Evolutionary conservation across 169 alveolate species (phyloP), one percentile per base, ranked within the genome.

Genomic region (Neospora caninum): DNA sequence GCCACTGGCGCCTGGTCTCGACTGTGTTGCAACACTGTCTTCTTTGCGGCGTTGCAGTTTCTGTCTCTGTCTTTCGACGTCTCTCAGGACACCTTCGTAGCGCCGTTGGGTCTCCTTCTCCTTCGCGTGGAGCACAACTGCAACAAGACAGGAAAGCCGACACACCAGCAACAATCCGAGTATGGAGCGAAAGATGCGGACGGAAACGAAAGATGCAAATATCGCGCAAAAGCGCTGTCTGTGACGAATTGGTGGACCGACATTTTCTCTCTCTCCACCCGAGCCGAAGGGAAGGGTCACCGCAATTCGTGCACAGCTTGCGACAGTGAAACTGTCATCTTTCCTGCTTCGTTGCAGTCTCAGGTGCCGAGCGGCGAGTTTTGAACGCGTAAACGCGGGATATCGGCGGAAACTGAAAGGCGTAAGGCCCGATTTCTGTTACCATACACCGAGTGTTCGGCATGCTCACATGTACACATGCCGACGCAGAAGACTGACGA

Each of bases 401-500:
- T 13, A 4, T 49, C 58, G 58, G 13, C 58, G 13, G 58, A 49
- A 49, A 49, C 58, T 4, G 58, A 13, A 49, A 4, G 4, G 58
- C 58, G 58, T 49, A 49, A 13, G 58, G 58, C 58, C 13, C 22
- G 22, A 4, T 49, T 49, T 13, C 58, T 13, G 13, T 4, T 49
- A 4, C 22, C 58, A 49, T 64, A n/a, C n/a, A n/a, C n/a, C 20
- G 7, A 64, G 25, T 64, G 4, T 64, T 64, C 73, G 31, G 31
- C 34, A 6, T 22, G 25, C 39, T 73, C n/a, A 73, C 84, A 31
- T 73, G 84, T 73, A 20, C 39, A 73, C 49, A 73, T 36, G 84
- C 84, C 84, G 42, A 31, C 39, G 84, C 84, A 73, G 84, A 73
- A 73, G 84, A 73, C 84, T 13, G 45, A 73, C 13, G 84, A 73